phyloP scores from a whole-genome alignment of 2,329 filamentous ascomycete genomes.

The Zymoseptoria crescenta region DNA sequence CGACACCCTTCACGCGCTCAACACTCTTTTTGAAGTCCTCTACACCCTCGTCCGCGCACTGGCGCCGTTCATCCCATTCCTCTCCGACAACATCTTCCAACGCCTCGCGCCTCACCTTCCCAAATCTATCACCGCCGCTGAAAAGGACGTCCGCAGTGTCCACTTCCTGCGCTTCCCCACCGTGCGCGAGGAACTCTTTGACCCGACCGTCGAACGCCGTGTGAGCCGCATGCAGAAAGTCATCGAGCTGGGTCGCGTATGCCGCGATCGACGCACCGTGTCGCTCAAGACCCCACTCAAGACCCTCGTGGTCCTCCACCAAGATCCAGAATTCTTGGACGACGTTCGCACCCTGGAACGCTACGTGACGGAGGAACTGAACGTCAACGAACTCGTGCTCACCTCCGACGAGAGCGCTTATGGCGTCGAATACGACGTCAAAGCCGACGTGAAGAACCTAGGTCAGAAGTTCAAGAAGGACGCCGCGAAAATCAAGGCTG shows the following conservation, averaged over 20 bases:
- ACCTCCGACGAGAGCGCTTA: slow-evolving; percentile 84
- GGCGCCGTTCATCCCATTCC: slow-evolving; percentile 90
- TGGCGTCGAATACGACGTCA: slow-evolving; percentile 83
- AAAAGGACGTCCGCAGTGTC: slow-evolving; percentile 72
- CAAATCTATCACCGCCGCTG: slow-evolving; percentile 51
- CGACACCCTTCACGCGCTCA: slow-evolving; percentile 83
- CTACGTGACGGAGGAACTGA: slow-evolving; percentile 91
- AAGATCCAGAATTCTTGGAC: slow-evolving; percentile 71
- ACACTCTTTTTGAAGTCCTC: slow-evolving; percentile 88
- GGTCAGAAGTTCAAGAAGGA: slow-evolving; percentile 98
- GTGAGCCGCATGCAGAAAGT: slow-evolving; percentile 91
- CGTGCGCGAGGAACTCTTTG: slow-evolving; percentile 80
- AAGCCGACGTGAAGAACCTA: slow-evolving; percentile 85
- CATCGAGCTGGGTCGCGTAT: slow-evolving; percentile 82
- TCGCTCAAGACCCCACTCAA: slow-evolving; percentile 87
- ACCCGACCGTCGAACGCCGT: slow-evolving; percentile 74
- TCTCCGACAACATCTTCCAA: slow-evolving; percentile 89
- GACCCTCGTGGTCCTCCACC: slow-evolving; percentile 80
- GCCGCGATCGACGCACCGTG: slow-evolving; percentile 74
- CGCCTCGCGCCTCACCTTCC: slow-evolving; percentile 77
- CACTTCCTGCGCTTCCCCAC: slow-evolving; percentile 90
- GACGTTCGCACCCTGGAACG: slow-evolving; percentile 76
- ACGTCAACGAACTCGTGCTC: slow-evolving; percentile 75
- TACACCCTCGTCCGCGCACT: slow-evolving; percentile 82
- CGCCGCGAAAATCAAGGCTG: slow-evolving; percentile 83